Percentiles rank a stretch among this genome's conserved stretches.
Conservation (phyloP, 2,329 filamentous ascomycete genomes). For the Pseudophaeomoniella oleicola region DNA sequence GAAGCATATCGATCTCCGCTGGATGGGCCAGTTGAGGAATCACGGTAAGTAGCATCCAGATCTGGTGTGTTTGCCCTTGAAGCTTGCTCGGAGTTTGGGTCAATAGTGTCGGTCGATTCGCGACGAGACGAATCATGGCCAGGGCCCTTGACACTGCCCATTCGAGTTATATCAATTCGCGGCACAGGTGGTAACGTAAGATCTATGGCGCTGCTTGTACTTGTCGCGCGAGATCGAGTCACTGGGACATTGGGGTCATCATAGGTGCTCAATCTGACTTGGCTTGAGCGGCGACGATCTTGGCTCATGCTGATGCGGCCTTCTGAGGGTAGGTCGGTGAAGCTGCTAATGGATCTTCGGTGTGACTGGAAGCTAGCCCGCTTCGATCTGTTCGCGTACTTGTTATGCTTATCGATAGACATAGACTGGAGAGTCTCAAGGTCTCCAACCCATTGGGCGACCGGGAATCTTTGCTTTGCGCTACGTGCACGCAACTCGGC, state of each 20-base stretch:
- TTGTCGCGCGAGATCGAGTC: neutral
- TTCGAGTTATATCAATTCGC: neutral
- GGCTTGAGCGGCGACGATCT: neutral
- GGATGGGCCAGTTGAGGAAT: neutral
- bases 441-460: conserved; percentile 42
- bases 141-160: neutral
- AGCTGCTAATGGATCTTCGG: neutral
- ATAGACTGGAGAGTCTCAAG: conserved; percentile 38
- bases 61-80: no score
- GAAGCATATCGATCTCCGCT: neutral
- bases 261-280: neutral
- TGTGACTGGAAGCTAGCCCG: neutral
- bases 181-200: neutral
- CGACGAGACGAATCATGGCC: neutral
- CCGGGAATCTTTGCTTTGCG: conserved; percentile 42
- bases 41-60: neutral
- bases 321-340: neutral
- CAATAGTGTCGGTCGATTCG: neutral
- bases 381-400: conserved; percentile 12
- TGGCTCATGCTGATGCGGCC: neutral
- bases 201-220: neutral
- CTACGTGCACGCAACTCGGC: conserved; percentile 41
- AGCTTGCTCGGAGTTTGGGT: no score
- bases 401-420: conserved; percentile 35
- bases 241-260: neutral